Percentiles rank a stretch among this genome's conserved stretches.
Evolutionary conservation across 352 stramenopile species (phyloP).

Genomic region (Globisporangium carolinianum): DNA sequence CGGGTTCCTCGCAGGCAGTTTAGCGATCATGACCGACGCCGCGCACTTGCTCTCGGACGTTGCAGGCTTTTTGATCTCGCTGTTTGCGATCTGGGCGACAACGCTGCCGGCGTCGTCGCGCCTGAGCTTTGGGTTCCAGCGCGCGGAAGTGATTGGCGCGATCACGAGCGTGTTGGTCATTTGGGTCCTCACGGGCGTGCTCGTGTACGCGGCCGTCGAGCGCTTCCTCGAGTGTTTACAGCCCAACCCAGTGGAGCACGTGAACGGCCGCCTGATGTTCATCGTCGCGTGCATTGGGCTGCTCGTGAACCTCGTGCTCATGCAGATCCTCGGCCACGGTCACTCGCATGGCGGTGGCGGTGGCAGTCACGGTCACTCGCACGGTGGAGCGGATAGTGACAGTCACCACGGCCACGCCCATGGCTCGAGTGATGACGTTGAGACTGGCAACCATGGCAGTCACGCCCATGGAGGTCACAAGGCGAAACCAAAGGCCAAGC

Average conservation of each 20-base stretch:
- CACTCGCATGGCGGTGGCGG: constrained; percentile 51
- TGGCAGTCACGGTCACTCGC: constrained; percentile 30
- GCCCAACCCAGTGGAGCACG: constrained; percentile 66
- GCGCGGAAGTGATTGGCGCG: constrained; percentile 93
- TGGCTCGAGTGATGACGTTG: constrained; percentile 23
- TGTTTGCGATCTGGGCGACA: constrained; percentile 67
- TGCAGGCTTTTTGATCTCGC: constrained; percentile 65
- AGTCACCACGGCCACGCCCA: constrained; percentile 20
- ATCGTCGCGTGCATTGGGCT: constrained; percentile 93
- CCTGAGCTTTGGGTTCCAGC: constrained; percentile 93
- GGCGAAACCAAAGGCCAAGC: constrained; percentile 25
- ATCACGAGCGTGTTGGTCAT: constrained; percentile 92
- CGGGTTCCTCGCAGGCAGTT: constrained; percentile 89
- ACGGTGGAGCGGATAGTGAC: constrained; percentile 11
- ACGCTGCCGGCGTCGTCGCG: constrained; percentile 61
- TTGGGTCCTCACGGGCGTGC: constrained; percentile 90
- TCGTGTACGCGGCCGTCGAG: constrained; percentile 92
- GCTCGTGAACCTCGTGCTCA: constrained; percentile 94
- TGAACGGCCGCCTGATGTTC: constrained; percentile 97
- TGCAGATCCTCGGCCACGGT: constrained; percentile 87
- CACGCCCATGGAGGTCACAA: constrained; percentile 13
- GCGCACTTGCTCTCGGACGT: constrained; percentile 72
- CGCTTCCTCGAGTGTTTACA: constrained; percentile 77
- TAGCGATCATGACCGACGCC: constrained; percentile 93
- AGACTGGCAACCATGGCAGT: constrained; percentile 16